phyloP scores from a whole-genome alignment of 768 basidiomycete species.

The Ramaria rubella region DNA sequence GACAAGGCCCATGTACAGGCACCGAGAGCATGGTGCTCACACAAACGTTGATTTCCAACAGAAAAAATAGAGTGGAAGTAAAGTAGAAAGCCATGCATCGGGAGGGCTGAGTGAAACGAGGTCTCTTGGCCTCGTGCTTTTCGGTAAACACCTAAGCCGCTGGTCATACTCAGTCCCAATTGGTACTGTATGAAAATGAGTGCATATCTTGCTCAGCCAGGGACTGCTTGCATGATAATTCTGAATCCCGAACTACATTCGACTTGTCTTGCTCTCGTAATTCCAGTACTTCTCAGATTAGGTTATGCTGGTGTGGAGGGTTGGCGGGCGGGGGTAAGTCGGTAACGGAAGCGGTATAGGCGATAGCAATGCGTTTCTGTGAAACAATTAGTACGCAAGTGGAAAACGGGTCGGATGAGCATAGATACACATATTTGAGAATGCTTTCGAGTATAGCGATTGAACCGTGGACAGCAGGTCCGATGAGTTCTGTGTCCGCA shows the following conservation, averaged over 20 bases:
- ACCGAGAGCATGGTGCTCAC: too few species aligned
- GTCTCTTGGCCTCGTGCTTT: constrained; percentile 42
- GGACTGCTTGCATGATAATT: constrained; percentile 58
- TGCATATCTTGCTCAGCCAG: constrained; percentile 51
- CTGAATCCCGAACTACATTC: constrained; percentile 29
- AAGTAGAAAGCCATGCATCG: constrained; percentile 34
- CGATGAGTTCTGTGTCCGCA: constrained; percentile 58
- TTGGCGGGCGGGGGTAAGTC: constrained; percentile 16
- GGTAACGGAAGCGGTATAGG: constrained; percentile 41
- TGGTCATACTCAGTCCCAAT: constrained; percentile 11
- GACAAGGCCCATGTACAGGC: too few species aligned
- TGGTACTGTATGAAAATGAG: not conserved
- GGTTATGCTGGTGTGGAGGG: constrained; percentile 34
- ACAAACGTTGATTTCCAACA: too few species aligned
- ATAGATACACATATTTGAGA: constrained; percentile 43
- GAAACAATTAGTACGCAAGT: not conserved
- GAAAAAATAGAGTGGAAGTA: too few species aligned
- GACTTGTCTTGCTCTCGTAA: constrained; percentile 41
- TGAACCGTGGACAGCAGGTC: constrained; percentile 70
- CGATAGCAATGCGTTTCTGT: constrained; percentile 60
- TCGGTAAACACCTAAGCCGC: constrained; percentile 47
- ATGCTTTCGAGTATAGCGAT: constrained; percentile 53
- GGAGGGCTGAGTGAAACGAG: constrained; percentile 50
- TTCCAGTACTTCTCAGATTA: constrained; percentile 70
- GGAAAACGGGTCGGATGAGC: not conserved